Percentiles rank a stretch among this genome's conserved stretches.
Conservation (phyloP, 2,329 filamentous ascomycete species). For the Colletotrichum somersetense region DNA sequence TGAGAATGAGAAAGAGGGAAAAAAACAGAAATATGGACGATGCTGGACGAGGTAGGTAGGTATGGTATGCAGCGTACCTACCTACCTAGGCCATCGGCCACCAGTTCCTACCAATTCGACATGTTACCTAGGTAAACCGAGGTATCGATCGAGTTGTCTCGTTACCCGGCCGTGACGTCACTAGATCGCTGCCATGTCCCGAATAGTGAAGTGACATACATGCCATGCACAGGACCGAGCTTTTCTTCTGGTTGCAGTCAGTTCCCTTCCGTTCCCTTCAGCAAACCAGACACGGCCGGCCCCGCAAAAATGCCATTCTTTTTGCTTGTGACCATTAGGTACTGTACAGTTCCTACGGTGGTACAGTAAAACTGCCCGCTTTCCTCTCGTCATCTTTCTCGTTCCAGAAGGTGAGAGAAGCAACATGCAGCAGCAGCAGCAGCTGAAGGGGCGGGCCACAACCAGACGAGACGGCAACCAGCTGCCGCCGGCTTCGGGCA, state of each 20-base stretch:
- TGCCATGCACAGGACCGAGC: slow-evolving; percentile 19
- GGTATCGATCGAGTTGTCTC: slow-evolving; percentile 1
- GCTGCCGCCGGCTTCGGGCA: background rate
- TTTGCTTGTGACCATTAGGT: background rate
- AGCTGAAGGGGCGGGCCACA: background rate
- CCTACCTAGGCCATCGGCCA: background rate
- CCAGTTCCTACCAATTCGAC: background rate
- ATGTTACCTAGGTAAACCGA: slow-evolving; percentile 19
- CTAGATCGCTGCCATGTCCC: background rate
- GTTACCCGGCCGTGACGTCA: slow-evolving; percentile 36
- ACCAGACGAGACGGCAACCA: background rate
- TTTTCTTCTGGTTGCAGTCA: slow-evolving; percentile 6
- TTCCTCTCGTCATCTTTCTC: slow-evolving; percentile 4
- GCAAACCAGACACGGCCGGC: background rate
- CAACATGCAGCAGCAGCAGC: background rate
- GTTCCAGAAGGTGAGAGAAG: background rate
- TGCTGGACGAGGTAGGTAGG: background rate
- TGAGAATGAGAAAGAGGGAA: background rate
- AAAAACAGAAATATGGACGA: background rate
- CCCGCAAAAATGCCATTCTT: slow-evolving; percentile 13
- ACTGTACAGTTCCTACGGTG: no score
- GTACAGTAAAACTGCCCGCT: background rate
- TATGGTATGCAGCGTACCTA: background rate
- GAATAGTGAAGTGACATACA: slow-evolving; percentile 9
- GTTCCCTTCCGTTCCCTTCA: background rate